A percentile compares a stretch with the other conserved stretches of the same genome.
Conservation (phyloP, 2,329 filamentous ascomycete genomes). For the Zymoseptoria passerinii region DNA sequence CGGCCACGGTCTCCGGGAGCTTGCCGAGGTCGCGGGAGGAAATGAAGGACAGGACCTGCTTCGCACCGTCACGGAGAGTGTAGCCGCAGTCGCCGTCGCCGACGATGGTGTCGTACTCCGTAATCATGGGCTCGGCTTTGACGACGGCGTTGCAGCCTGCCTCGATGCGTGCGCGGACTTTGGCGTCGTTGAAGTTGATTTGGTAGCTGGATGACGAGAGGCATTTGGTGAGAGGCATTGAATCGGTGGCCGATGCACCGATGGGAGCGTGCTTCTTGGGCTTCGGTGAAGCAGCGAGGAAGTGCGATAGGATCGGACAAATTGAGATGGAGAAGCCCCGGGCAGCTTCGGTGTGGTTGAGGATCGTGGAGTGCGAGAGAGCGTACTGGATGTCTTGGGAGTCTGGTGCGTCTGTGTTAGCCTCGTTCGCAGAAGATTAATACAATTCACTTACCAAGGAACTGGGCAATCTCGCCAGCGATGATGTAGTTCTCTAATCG, state of each 20-base stretch:
- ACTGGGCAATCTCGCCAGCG: conserved; percentile 27
- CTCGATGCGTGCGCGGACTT: conserved; percentile 23
- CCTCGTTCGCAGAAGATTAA: too few relatives aligned
- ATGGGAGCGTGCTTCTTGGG: conserved; percentile 16
- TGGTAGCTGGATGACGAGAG: conserved; percentile 13
- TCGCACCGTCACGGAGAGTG: conserved; percentile 30
- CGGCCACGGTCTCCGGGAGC: conserved; percentile 21
- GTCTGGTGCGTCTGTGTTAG: conserved; percentile 14
- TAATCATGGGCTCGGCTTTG: conserved; percentile 28
- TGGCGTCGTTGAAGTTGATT: conserved; percentile 24
- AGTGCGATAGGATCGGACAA: conserved; percentile 20
- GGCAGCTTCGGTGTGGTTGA: conserved; percentile 23
- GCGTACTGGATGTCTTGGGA: conserved; percentile 24
- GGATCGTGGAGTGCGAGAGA: conserved; percentile 29
- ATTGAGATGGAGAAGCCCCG: conserved; percentile 30
- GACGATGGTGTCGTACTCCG: conserved; percentile 31
- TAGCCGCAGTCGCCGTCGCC: conserved; percentile 32
- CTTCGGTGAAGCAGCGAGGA: conserved; percentile 21
- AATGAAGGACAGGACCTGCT: conserved; percentile 29
- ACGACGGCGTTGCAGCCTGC: conserved; percentile 29
- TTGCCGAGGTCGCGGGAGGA: conserved; percentile 20
- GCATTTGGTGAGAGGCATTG: conserved; percentile 4
- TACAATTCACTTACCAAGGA: conserved; percentile 19
- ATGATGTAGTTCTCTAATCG: conserved; percentile 32
- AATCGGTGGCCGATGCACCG: conserved; percentile 4